These are phyloP conservation scores for Mucor irregularis DNA, from an alignment of 371 early-diverging fungal species.

Conservation along the genomic window DNA sequence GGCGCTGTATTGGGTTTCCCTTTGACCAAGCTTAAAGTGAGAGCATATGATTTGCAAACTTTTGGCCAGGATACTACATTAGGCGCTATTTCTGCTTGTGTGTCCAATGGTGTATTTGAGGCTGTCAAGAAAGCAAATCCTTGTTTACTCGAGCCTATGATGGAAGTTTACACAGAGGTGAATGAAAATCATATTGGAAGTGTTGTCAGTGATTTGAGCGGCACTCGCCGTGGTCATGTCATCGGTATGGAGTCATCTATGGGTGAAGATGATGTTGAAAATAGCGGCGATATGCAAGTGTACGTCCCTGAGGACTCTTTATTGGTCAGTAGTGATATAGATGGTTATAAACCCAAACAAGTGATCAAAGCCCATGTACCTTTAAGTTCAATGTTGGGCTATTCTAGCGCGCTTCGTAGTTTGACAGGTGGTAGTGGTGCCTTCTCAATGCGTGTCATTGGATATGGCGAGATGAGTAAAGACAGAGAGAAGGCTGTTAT, in stretches of 20 bases:
- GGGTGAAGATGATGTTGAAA: constrained; percentile 31
- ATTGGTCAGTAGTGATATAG: constrained; percentile 29
- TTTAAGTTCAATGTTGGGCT: constrained; percentile 85
- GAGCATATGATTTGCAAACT: constrained; percentile 52
- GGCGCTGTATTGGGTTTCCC: constrained; percentile 87
- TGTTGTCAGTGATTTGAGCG: constrained; percentile 83
- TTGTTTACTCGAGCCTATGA: constrained; percentile 85
- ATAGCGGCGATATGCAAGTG: constrained; percentile 30
- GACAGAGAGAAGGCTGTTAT: constrained; percentile 74
- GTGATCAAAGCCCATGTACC: constrained; percentile 76
- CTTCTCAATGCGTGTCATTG: constrained; percentile 84
- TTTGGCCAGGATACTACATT: constrained; percentile 68
- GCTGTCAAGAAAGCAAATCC: constrained; percentile 61
- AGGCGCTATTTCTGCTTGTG: constrained; percentile 69
- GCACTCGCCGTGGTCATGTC: constrained; percentile 77
- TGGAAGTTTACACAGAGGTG: constrained; percentile 75
- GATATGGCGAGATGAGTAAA: constrained; percentile 77
- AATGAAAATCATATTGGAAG: constrained; percentile 76
- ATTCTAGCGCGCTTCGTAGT: constrained; percentile 81
- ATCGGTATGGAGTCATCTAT: constrained; percentile 44
- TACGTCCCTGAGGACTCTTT: constrained; percentile 59
- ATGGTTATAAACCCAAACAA: constrained; percentile 46
- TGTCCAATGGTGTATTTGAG: constrained; percentile 59
- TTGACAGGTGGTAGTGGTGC: constrained; percentile 85
- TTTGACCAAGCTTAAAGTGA: constrained; percentile 65